Conservation (phyloP, 2,329 filamentous ascomycete species). For the Diaporthe australafricana region DNA sequence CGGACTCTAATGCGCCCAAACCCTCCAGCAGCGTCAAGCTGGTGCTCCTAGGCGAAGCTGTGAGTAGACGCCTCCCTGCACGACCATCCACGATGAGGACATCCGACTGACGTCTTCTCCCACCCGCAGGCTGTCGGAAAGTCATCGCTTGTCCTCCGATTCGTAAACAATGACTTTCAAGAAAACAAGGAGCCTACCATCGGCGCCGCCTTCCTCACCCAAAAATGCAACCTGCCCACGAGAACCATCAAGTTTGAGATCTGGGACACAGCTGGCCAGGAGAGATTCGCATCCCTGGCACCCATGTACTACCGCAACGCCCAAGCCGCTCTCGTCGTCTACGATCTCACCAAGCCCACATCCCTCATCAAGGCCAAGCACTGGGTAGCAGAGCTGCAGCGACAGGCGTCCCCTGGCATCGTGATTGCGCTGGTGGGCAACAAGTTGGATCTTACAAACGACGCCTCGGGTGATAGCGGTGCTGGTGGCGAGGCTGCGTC, state of each 20-base stretch:
- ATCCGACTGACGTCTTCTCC: not conserved
- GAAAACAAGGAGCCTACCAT: constrained; percentile 99
- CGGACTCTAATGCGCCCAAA: constrained; percentile 83
- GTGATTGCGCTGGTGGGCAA: constrained; percentile 98
- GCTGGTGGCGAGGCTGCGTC: constrained; percentile 53
- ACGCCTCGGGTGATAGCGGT: constrained; percentile 58
- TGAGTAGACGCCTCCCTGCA: constrained; percentile 88
- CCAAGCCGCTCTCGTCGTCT: constrained; percentile 96
- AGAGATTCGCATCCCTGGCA: constrained; percentile 94
- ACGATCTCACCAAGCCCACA: constrained; percentile 96
- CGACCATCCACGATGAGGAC: not conserved
- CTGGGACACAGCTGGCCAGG: constrained; percentile 98
- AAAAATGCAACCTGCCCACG: constrained; percentile 96
- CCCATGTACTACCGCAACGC: constrained; percentile 99
- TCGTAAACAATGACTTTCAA: constrained; percentile 99
- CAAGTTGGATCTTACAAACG: constrained; percentile 89
- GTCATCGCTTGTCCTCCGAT: constrained; percentile 97
- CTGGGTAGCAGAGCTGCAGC: constrained; percentile 97
- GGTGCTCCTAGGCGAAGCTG: constrained; percentile 95
- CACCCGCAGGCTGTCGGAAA: constrained; percentile 49
- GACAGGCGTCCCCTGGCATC: constrained; percentile 95
- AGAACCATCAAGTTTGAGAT: constrained; percentile 95
- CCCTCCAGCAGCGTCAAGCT: constrained; percentile 99
- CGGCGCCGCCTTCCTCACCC: constrained; percentile 96
- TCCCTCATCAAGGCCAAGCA: constrained; percentile 97